Base-by-base conservation (phyloP, 1,139 yeast species). In the Saccharomycopsis hybrid region DNA sequence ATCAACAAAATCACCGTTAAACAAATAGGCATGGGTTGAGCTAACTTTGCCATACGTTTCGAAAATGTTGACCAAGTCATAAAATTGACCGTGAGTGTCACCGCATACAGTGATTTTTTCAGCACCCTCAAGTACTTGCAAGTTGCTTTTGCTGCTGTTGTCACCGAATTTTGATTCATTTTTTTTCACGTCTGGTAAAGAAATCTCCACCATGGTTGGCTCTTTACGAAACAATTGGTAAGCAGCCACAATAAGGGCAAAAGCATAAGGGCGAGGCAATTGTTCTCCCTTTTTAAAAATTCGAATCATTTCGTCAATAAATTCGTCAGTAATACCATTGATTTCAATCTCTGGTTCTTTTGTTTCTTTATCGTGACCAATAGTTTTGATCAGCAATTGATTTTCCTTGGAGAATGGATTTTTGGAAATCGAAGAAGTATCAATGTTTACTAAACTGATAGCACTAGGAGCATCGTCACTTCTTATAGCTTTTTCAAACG, bases 1-100 rank as follows among this genome's bases (percentile, higher is more conserved):
- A 63, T 92, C 99, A 3, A 92, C 98, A 68, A 92, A 92, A 68
- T 94, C 98, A 46, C 99, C 98, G 62, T 92, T 92, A 71, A 92
- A 90, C 51, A 92, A 69, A 63, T 86, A 92, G 18, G 81, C 74
- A 65, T 90, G 97, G 2, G 65, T 57, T n/a, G 73, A 72, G 1
- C 72, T 65, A 27, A 80, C 83, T 54, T 69, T 65, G 5, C 98
- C 98, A 61, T 81, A 89, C 44, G 65, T 73, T 43, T 74, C 65
- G 65, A 92, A 92, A 49, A 92, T 74, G 63, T 90, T 85, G 61
- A 90, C 69, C 47, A 92, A 80, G 63, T 92, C 98, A 62, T 77
- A 92, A 63, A 85, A 89, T 65, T 92, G 98, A 38, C 99, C 99
- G 63, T 92, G 99, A 0, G 97, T 92, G 64, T 92, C 99, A 57